Evolutionary conservation across 495 filamentous ascomycete genomes (phyloP), one percentile per base, ranked within the genome.

Genomic region (Thozetella sp.): DNA sequence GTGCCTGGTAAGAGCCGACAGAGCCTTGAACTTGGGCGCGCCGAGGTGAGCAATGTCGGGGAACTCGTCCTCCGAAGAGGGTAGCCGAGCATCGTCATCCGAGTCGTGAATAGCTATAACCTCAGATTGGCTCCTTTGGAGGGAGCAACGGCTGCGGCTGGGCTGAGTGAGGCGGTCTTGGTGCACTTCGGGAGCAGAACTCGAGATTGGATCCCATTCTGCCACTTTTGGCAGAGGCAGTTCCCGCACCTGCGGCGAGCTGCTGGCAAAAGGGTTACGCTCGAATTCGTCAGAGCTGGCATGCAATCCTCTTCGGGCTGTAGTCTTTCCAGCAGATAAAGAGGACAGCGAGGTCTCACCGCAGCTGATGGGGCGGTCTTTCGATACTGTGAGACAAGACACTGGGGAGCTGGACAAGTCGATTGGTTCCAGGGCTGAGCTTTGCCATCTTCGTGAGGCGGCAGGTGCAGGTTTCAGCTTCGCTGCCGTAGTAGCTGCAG

Each of bases 161-260:
- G 53, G 20, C 1, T 57, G 55, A 3, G 52, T 30, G 26, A 61
- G 54, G 30, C 67, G 57, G n/a, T 26, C 17, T 12, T 23, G 37
- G 3, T 43, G 50, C 6, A 60, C 56, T 19, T 74, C 70, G 2
- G 76, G 76, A 24, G 76, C 76, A 2, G 79, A 82, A 62, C 77
- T 80, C 20, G 78, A 81, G 53, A 81, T 81, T 0, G 76, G 79
- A 63, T 80, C 79, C 79, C 79, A 81, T 1, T 62, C 53, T 23
- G 54, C 67, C 3, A 63, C 62, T n/a, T 68, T 67, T 30, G 45
- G 60, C 17, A 58, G 15, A 9, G 63, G 57, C 22, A 24, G 17
- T 19, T 53, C 55, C 24, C 22, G 23, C 25, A 48, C 17, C 6
- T 22, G 53, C 19, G 64, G 68, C 2, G 68, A 59, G 46, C 56